Evolutionary conservation across 2,329 filamentous ascomycete genomes (phyloP).

Genomic region (Raffaelea deltoideospora): DNA sequence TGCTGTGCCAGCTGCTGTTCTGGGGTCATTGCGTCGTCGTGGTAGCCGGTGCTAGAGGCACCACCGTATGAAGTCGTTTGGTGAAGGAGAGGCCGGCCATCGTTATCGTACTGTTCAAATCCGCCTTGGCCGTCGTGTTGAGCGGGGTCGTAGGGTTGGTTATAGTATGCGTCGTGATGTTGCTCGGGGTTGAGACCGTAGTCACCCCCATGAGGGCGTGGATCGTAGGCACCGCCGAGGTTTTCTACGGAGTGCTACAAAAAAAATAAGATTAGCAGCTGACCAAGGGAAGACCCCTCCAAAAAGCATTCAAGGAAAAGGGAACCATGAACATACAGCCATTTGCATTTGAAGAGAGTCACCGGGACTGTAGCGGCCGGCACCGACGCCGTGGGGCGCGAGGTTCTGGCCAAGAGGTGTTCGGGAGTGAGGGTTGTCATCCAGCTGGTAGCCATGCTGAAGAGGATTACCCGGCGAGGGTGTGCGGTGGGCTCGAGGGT

Average conservation of each 20-base stretch:
- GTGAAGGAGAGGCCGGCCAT: slow-evolving; percentile 60
- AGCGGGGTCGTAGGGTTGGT: slow-evolving; percentile 54
- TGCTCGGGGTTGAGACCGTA: slow-evolving; percentile 69
- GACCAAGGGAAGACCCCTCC: not conserved
- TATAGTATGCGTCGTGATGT: slow-evolving; percentile 79
- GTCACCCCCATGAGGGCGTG: slow-evolving; percentile 38
- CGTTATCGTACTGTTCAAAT: slow-evolving; percentile 51
- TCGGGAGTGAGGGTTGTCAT: slow-evolving; percentile 55
- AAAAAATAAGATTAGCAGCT: slow-evolving; percentile 1
- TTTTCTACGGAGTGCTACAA: slow-evolving; percentile 37
- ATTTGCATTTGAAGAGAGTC: slow-evolving; percentile 74
- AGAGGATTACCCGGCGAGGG: slow-evolving; percentile 65
- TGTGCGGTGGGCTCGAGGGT: slow-evolving; percentile 42
- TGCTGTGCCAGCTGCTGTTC: slow-evolving; percentile 9
- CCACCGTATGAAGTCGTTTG: slow-evolving; percentile 36
- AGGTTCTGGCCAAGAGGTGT: slow-evolving; percentile 34
- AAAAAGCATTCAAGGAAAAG: not conserved
- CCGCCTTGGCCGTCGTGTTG: slow-evolving; percentile 43
- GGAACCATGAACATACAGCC: slow-evolving; percentile 43
- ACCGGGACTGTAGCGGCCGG: slow-evolving; percentile 41
- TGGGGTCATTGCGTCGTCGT: slow-evolving; percentile 23
- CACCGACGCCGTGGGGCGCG: slow-evolving; percentile 36
- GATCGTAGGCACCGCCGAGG: slow-evolving; percentile 30
- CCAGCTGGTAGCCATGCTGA: slow-evolving; percentile 64
- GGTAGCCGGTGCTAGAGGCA: slow-evolving; percentile 26